These are phyloP conservation scores for Salix exigua DNA, from an alignment of 345 rosid genomes.

Conservation along the genomic window DNA sequence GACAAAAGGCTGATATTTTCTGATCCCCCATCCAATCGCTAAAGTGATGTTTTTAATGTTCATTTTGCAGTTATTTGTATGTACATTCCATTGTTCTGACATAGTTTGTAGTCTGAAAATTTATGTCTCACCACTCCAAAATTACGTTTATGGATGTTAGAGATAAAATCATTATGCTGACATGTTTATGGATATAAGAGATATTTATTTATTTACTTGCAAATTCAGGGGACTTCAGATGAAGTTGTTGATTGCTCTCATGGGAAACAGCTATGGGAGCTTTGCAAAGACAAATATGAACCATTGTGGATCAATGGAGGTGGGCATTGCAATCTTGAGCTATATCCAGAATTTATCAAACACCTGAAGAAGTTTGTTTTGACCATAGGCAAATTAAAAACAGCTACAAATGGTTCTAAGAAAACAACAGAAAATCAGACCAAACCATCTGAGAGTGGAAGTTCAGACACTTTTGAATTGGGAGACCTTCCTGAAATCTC, in stretches of 20 bases:
- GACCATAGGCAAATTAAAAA: conserved; percentile 52
- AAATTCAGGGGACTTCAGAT: conserved; percentile 69
- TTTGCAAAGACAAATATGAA: conserved; percentile 74
- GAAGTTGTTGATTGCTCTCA: conserved; percentile 88
- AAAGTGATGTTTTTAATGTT: background rate
- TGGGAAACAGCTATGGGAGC: conserved; percentile 80
- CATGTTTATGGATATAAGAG: background rate
- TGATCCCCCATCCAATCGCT: background rate
- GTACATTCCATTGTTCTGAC: background rate
- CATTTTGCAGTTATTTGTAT: background rate
- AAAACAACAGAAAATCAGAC: conserved; percentile 40
- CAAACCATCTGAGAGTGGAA: conserved; percentile 50
- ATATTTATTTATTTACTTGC: background rate
- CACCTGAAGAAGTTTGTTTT: conserved; percentile 71
- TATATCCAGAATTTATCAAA: conserved; percentile 76
- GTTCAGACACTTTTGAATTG: conserved; percentile 65
- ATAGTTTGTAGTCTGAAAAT: background rate
- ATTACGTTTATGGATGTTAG: conserved; percentile 2
- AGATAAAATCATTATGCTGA: background rate
- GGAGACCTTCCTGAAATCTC: conserved; percentile 76
- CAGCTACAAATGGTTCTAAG: conserved; percentile 36
- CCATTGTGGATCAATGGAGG: conserved; percentile 88
- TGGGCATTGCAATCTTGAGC: conserved; percentile 90
- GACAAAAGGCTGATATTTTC: background rate
- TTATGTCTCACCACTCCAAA: background rate